phyloP scores from a whole-genome alignment of 495 filamentous ascomycete species.

The Penicillium taxi region DNA sequence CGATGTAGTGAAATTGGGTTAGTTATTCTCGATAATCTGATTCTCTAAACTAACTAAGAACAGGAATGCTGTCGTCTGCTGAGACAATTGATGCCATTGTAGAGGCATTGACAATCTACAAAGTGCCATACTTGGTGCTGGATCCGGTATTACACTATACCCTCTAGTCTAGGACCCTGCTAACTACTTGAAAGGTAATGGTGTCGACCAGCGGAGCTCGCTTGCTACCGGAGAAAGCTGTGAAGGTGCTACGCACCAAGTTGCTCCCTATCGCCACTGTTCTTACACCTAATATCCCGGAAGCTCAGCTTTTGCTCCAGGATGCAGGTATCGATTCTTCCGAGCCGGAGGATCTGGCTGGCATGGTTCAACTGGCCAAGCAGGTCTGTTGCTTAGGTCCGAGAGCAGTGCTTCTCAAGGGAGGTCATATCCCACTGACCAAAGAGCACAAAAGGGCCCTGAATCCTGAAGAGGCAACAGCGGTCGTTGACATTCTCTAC shows the following conservation, averaged over 20 bases:
- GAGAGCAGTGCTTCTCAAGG: conserved; percentile 78
- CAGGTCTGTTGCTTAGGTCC: conserved; percentile 60
- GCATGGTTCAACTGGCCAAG: conserved; percentile 60
- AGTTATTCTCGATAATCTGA: conserved; percentile 7
- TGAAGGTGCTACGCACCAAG: conserved; percentile 52
- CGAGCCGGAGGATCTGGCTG: conserved; percentile 48
- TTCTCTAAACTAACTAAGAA: conserved; percentile 1
- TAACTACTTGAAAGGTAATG: conserved; percentile 63
- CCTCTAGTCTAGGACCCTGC: not conserved
- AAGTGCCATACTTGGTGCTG: conserved; percentile 58
- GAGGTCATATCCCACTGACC: conserved; percentile 78
- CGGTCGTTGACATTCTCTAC: conserved; percentile 68
- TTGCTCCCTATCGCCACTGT: conserved; percentile 73
- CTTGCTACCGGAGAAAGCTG: conserved; percentile 62
- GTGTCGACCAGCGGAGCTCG: conserved; percentile 76
- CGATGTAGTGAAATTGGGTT: conserved; percentile 89
- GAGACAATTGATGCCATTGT: conserved; percentile 70
- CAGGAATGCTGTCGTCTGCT: conserved; percentile 85
- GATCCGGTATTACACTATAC: conserved; percentile 58
- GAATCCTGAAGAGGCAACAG: conserved; percentile 47
- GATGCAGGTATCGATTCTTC: conserved; percentile 42
- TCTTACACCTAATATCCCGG: conserved; percentile 86
- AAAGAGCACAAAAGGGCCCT: conserved; percentile 47
- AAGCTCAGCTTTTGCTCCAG: conserved; percentile 67
- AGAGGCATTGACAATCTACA: conserved; percentile 51